Evolutionary conservation across 768 basidiomycete species (phyloP).

Genomic region (Termitomyces eurrhizus): DNA sequence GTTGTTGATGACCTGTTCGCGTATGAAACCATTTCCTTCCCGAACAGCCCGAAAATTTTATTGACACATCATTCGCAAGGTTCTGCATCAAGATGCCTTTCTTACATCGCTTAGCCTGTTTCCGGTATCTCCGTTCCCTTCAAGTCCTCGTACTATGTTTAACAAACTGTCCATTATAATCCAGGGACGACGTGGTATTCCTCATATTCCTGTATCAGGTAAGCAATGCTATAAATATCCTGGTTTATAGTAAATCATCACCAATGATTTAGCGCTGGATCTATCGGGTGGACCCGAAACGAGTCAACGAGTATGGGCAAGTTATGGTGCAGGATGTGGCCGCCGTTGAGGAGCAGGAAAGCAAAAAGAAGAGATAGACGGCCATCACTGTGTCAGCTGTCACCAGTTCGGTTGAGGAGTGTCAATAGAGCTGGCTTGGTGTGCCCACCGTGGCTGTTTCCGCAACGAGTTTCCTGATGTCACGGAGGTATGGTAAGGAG

Average conservation of each 20-base stretch:
- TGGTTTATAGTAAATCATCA: slow-evolving; percentile 13
- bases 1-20: slow-evolving; percentile 92
- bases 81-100: slow-evolving; percentile 98
- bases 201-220: slow-evolving; percentile 91
- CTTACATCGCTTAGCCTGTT: slow-evolving; percentile 86
- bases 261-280: slow-evolving; percentile 76
- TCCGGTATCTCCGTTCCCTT: slow-evolving; percentile 41
- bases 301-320: slow-evolving; percentile 96
- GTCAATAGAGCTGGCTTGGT: background rate
- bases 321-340: slow-evolving; percentile 53
- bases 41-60: slow-evolving; percentile 8
- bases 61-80: slow-evolving; percentile 33
- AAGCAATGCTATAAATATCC: slow-evolving; percentile 21
- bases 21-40: slow-evolving; percentile 38
- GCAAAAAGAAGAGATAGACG: slow-evolving; percentile 52
- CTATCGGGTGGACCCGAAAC: slow-evolving; percentile 91
- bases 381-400: background rate
- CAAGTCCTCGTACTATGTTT: slow-evolving; percentile 18
- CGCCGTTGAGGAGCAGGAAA: slow-evolving; percentile 45
- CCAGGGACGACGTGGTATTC: slow-evolving; percentile 84
- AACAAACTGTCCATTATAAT: slow-evolving; percentile 17
- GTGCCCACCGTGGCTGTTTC: slow-evolving; percentile 5
- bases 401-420: background rate
- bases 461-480: slow-evolving; percentile 12
- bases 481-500: slow-evolving; percentile 22